Conservation (phyloP, 2,329 filamentous ascomycete genomes). For the Bipolaris bicolor region DNA sequence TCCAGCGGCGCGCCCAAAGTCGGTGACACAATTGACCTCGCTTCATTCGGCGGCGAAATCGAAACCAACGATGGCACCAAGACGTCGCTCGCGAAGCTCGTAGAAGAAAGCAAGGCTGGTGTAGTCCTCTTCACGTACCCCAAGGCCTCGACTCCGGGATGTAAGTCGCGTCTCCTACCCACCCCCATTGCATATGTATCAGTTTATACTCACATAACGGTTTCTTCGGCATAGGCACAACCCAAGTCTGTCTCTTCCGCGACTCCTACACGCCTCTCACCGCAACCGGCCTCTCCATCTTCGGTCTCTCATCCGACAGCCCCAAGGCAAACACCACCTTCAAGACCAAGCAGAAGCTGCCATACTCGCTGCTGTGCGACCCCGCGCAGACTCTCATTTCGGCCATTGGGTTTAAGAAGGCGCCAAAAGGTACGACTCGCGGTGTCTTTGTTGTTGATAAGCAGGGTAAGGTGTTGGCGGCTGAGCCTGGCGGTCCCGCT, state of each 20-base stretch:
- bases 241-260: constrained; percentile 90
- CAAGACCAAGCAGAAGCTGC: constrained; percentile 87
- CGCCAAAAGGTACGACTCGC: constrained; percentile 77
- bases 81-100: constrained; percentile 78
- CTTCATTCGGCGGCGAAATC: constrained; percentile 70
- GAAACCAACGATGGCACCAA: constrained; percentile 84
- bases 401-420: constrained; percentile 90
- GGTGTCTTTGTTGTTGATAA: constrained; percentile 90
- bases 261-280: constrained; percentile 80
- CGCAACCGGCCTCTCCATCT: constrained; percentile 81
- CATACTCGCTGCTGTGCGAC: constrained; percentile 89
- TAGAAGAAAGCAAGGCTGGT: constrained; percentile 82
- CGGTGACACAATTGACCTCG: constrained; percentile 61
- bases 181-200: background rate
- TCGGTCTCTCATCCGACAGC: constrained; percentile 85
- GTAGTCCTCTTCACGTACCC: constrained; percentile 96
- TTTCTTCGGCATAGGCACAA: constrained; percentile 70
- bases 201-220: constrained; percentile 17
- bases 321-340: constrained; percentile 93
- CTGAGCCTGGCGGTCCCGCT: constrained; percentile 76
- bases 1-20: constrained; percentile 43
- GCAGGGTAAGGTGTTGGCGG: constrained; percentile 76
- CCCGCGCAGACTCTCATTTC: constrained; percentile 73
- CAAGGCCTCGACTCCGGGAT: constrained; percentile 90
- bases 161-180: constrained; percentile 62